phyloP scores from a whole-genome alignment of 176 grass and related monocot species.

The Cymbopogon citratus region DNA sequence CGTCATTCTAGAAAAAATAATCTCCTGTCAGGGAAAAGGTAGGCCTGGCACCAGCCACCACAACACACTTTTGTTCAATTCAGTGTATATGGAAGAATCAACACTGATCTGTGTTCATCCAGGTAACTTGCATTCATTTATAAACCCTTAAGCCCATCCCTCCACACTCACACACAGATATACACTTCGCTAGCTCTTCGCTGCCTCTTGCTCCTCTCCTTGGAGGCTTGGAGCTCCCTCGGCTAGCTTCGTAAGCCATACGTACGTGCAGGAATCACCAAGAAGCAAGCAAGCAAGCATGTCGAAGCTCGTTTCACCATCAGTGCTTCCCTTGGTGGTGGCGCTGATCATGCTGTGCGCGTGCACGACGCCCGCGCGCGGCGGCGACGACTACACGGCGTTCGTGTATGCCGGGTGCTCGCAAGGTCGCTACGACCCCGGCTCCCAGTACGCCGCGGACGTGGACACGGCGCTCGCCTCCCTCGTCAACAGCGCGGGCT shows the following conservation, averaged over 20 bases:
- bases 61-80: too few relatives aligned
- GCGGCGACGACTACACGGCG: conserved; percentile 52
- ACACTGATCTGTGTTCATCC: not conserved
- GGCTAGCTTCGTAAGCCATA: not conserved
- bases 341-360: not conserved
- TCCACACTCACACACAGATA: not conserved
- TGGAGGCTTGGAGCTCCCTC: not conserved
- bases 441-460: conserved; percentile 50
- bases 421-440: conserved; percentile 48
- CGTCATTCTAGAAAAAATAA: too few relatives aligned
- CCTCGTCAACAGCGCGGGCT: conserved; percentile 41
- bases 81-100: not conserved
- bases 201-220: not conserved
- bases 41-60: too few relatives aligned
- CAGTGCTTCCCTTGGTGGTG: not conserved
- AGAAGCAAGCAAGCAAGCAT: not conserved
- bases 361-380: not conserved
- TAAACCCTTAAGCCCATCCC: conserved; percentile 27
- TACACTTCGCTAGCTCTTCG: not conserved
- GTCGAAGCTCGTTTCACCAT: not conserved
- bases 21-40: too few relatives aligned
- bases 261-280: not conserved
- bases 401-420: conserved; percentile 94
- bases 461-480: conserved; percentile 50
- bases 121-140: not conserved